These are phyloP conservation scores for Sarocladium strictum DNA, from an alignment of 2,329 filamentous ascomycete genomes.

Conservation along the genomic window DNA sequence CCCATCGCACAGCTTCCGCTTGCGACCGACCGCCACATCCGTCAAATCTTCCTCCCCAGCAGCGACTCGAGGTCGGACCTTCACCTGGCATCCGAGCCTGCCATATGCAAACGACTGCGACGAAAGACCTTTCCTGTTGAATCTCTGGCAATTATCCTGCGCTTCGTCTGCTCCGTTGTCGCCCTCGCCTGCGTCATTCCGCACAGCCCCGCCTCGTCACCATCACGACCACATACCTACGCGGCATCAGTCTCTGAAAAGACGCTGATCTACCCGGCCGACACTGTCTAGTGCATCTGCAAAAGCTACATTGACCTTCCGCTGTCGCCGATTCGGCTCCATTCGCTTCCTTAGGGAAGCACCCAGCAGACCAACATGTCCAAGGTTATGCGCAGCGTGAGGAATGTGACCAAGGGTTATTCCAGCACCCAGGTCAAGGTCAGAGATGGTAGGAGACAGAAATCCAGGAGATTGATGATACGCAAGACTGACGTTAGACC, in stretches of 20 bases:
- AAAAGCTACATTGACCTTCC: neutral
- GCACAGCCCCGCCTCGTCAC: slow-evolving; percentile 1
- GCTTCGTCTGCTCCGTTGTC: neutral
- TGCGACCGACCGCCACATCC: slow-evolving; percentile 8
- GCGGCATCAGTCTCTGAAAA: neutral
- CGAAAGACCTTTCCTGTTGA: neutral
- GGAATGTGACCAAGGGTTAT: slow-evolving; percentile 99
- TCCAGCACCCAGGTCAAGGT: slow-evolving; percentile 96
- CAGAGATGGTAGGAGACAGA: slow-evolving; percentile 68
- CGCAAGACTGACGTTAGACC: slow-evolving; percentile 16
- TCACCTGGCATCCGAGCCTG: neutral
- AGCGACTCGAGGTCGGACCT: slow-evolving; percentile 1
- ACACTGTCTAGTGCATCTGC: neutral
- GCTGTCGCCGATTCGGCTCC: neutral
- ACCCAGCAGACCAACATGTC: slow-evolving; percentile 61
- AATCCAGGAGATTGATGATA: neutral
- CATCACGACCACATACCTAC: slow-evolving; percentile 1
- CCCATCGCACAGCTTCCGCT: slow-evolving; percentile 1
- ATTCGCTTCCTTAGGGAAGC: neutral
- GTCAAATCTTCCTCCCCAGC: neutral
- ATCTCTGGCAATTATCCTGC: neutral
- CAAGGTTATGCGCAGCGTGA: slow-evolving; percentile 93
- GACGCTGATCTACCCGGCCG: neutral
- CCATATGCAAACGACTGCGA: neutral
- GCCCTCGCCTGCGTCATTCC: slow-evolving; percentile 5